These are phyloP conservation scores for Cryptococcus sp. DNA, from an alignment of 1,284 basidiomycete genomes.

Conservation along the genomic window DNA sequence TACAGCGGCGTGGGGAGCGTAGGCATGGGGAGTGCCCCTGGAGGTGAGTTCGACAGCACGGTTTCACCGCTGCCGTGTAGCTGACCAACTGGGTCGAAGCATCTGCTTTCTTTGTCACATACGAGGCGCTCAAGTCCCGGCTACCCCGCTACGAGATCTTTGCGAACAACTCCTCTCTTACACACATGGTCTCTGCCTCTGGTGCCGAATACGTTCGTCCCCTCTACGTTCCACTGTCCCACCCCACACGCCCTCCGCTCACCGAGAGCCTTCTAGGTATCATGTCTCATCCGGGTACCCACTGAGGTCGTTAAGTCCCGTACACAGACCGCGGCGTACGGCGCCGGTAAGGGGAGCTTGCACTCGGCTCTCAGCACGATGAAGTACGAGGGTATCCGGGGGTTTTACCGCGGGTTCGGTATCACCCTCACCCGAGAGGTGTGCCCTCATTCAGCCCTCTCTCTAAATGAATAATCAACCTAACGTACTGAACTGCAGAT, in stretches of 20 bases:
- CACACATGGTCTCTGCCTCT: conserved; percentile 77
- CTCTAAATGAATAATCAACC: not conserved
- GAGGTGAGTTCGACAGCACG: conserved; percentile 60
- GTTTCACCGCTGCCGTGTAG: not conserved
- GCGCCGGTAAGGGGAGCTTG: conserved; percentile 46
- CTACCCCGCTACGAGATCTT: conserved; percentile 55
- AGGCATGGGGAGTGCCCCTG: conserved; percentile 90
- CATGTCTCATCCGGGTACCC: conserved; percentile 88
- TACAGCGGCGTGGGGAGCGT: conserved; percentile 96
- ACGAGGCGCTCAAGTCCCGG: conserved; percentile 79
- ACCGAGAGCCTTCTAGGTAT: conserved; percentile 59
- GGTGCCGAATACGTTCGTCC: conserved; percentile 70
- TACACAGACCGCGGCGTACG: conserved; percentile 70
- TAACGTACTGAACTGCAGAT: conserved; percentile 57
- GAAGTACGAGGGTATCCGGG: conserved; percentile 60
- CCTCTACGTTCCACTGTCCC: conserved; percentile 2
- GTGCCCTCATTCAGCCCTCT: conserved; percentile 17
- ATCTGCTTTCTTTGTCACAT: conserved; percentile 91
- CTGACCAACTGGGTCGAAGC: conserved; percentile 55
- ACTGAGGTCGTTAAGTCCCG: conserved; percentile 91
- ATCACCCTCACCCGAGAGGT: conserved; percentile 75
- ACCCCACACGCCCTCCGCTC: not conserved
- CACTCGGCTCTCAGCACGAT: conserved; percentile 54
- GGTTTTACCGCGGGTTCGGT: conserved; percentile 76
- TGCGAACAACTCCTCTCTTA: conserved; percentile 62